These are phyloP conservation scores for Spinacia oleracea DNA, from an alignment of 179 eudicot species.

Conservation along the genomic window DNA sequence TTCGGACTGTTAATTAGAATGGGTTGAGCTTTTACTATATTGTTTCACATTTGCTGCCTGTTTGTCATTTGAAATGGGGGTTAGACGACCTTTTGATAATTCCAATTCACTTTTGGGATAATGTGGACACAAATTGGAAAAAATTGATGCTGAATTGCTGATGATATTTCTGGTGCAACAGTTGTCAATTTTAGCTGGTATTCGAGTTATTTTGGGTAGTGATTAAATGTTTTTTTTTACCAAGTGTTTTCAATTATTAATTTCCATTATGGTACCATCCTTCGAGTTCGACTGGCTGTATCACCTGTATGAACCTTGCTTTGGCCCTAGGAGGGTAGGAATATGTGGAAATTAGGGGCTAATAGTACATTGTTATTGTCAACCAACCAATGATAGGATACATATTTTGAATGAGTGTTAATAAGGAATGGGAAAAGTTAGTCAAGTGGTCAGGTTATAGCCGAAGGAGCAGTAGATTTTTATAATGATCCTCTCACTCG, in stretches of 20 bases:
- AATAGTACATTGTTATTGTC: background rate
- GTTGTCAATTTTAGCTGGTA: background rate
- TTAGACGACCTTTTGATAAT: background rate
- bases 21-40: background rate
- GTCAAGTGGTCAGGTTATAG: background rate
- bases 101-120: background rate
- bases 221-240: background rate
- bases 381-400: background rate
- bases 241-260: background rate
- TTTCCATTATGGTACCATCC: background rate
- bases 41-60: background rate
- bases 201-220: background rate
- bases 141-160: constrained; percentile 4
- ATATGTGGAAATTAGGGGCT: background rate
- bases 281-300: background rate
- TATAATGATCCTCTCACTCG: background rate
- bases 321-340: background rate
- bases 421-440: background rate
- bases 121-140: background rate
- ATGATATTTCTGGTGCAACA: background rate
- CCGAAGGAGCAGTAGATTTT: background rate
- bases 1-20: constrained; percentile 2
- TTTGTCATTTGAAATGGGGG: no score
- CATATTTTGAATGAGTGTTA: background rate
- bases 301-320: background rate